Percentiles rank a stretch among this genome's conserved stretches.
These are phyloP conservation scores for Saccharomycopsis fibuligera DNA, from an alignment of 805 yeast genomes.

Conservation along the genomic window DNA sequence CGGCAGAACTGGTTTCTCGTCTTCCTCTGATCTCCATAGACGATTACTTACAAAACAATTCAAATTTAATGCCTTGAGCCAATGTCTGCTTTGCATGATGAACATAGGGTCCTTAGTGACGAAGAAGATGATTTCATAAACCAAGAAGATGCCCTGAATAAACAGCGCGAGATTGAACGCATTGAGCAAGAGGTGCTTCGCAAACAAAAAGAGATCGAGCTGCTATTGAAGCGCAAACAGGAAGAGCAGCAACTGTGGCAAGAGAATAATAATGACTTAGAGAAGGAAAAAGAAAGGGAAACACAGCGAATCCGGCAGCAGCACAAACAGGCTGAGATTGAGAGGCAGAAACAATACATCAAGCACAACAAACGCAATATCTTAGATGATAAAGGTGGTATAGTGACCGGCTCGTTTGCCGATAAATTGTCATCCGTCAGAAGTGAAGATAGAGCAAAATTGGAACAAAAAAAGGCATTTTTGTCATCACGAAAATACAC, in stretches of 20 bases:
- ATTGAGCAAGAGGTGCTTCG: conserved; percentile 15
- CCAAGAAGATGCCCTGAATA: conserved; percentile 16
- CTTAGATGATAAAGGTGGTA: background rate
- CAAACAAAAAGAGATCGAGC: conserved; percentile 17
- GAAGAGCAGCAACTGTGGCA: conserved; percentile 5
- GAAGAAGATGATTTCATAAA: conserved; percentile 18
- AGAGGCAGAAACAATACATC: background rate
- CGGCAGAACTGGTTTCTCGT: too few species aligned
- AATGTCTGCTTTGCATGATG: background rate
- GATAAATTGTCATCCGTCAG: conserved; percentile 2
- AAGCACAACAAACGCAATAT: conserved; percentile 2
- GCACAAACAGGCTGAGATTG: background rate
- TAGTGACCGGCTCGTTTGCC: conserved; percentile 7
- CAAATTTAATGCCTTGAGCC: too few species aligned
- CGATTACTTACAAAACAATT: too few species aligned
- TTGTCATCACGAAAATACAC: conserved; percentile 16
- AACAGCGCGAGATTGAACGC: conserved; percentile 11
- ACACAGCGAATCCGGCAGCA: background rate
- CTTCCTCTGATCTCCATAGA: too few species aligned
- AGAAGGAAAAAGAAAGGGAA: background rate
- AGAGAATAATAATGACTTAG: background rate
- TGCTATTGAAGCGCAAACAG: conserved; percentile 7
- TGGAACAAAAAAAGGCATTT: conserved; percentile 3
- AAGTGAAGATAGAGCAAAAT: conserved; percentile 6
- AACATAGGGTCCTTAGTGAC: conserved; percentile 5